Evolutionary conservation across 2,329 filamentous ascomycete species (phyloP).

Genomic region (Monosporascus sp.): DNA sequence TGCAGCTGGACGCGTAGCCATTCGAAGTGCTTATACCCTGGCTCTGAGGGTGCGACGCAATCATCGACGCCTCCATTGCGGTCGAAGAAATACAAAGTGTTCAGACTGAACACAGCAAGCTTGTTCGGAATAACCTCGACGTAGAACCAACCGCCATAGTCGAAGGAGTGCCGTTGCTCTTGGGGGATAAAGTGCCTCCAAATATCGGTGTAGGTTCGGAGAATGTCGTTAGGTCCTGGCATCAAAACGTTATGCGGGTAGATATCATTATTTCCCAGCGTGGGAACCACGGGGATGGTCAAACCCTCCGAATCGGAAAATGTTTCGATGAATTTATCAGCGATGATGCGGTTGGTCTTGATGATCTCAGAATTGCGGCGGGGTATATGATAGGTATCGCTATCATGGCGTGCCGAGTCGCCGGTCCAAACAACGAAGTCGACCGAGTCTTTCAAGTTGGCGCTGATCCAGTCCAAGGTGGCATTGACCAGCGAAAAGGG

Average conservation of each 20-base stretch:
- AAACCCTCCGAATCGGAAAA: slow-evolving; percentile 62
- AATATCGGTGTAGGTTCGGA: slow-evolving; percentile 68
- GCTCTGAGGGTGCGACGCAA: slow-evolving; percentile 72
- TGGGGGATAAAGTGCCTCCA: slow-evolving; percentile 90
- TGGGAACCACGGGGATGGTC: slow-evolving; percentile 78
- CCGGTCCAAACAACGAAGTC: slow-evolving; percentile 95
- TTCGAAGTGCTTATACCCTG: slow-evolving; percentile 91
- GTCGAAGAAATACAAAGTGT: slow-evolving; percentile 94
- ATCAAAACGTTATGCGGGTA: slow-evolving; percentile 92
- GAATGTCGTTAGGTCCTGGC: slow-evolving; percentile 82
- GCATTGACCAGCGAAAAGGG: slow-evolving; percentile 77
- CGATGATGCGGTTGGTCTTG: slow-evolving; percentile 68
- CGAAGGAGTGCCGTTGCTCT: slow-evolving; percentile 84
- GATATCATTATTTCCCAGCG: slow-evolving; percentile 95
- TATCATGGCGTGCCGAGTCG: slow-evolving; percentile 85
- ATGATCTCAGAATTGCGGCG: slow-evolving; percentile 74
- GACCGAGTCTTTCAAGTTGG: slow-evolving; percentile 70
- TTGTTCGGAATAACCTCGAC: slow-evolving; percentile 84
- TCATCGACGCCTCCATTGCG: slow-evolving; percentile 93
- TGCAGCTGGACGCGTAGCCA: slow-evolving; percentile 90
- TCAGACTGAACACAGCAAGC: slow-evolving; percentile 87
- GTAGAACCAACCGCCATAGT: slow-evolving; percentile 90
- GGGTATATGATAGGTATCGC: slow-evolving; percentile 68
- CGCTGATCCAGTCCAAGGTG: slow-evolving; percentile 83
- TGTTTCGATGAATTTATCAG: slow-evolving; percentile 69